A percentile compares a stretch with the other conserved stretches of the same genome.
Conservation (phyloP, 306 rosid species). For the Quercus parvula region DNA sequence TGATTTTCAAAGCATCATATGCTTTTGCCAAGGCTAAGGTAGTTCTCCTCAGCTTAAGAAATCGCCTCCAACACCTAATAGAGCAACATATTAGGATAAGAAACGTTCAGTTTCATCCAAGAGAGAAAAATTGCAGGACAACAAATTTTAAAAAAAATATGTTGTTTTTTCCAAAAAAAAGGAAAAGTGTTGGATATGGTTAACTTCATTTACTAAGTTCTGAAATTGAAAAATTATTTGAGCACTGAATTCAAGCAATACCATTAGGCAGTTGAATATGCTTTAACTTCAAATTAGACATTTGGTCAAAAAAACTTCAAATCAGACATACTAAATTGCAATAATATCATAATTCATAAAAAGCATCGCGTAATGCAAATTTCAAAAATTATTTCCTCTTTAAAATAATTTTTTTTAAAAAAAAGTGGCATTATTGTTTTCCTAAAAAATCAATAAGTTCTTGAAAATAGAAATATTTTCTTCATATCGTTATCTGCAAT, state of each 20-base stretch:
- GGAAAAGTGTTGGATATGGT: background rate
- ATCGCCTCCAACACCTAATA: constrained; percentile 83
- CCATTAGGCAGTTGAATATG: background rate
- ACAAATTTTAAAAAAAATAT: background rate
- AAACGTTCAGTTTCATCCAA: background rate
- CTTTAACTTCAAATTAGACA: background rate
- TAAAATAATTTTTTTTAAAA: too few species aligned
- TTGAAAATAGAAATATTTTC: background rate
- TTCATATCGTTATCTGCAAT: background rate
- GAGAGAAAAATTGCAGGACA: background rate
- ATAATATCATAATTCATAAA: background rate
- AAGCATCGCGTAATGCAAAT: background rate
- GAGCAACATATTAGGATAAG: constrained; percentile 12
- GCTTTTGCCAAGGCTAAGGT: constrained; percentile 68
- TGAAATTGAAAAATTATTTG: background rate
- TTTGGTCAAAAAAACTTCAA: background rate
- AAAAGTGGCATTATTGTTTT: background rate
- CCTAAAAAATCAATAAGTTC: background rate
- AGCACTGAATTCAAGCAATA: background rate
- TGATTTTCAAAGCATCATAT: constrained; percentile 62
- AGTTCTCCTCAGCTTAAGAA: constrained; percentile 58
- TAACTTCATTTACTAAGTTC: background rate
- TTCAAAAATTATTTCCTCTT: background rate
- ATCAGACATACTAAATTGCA: background rate
- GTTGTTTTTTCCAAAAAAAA: background rate